phyloP scores from a whole-genome alignment of 2,329 filamentous ascomycete genomes.

The Trichoderma citrinoviride region DNA sequence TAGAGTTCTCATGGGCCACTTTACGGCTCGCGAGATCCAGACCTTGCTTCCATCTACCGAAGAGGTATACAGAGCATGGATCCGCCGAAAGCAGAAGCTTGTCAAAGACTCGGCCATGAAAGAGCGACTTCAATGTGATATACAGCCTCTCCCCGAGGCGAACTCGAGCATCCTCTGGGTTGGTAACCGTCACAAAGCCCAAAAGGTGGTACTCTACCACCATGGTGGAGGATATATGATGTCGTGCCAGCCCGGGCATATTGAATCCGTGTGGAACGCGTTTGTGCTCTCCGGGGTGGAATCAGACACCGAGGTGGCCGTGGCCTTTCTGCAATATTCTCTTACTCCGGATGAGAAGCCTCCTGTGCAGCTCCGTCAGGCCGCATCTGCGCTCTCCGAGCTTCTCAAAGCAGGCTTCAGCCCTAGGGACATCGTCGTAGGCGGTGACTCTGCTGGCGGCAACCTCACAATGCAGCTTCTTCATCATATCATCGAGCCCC shows the following conservation, averaged over 20 bases:
- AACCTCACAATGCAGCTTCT: conserved; percentile 37
- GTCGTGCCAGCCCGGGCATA: conserved; percentile 28
- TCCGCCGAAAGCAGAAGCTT: conserved; percentile 24
- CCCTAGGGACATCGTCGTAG: conserved; percentile 35
- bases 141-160: conserved; percentile 25
- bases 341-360: conserved; percentile 33
- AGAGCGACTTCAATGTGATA: conserved; percentile 23
- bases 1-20: conserved; percentile 24
- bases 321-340: conserved; percentile 38
- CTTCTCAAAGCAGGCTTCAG: conserved; percentile 32
- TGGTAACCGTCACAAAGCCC: conserved; percentile 29
- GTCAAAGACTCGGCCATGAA: conserved; percentile 19
- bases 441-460: conserved; percentile 40
- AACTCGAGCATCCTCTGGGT: conserved; percentile 31
- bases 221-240: conserved; percentile 32
- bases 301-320: conserved; percentile 29
- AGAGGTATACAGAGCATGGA: conserved; percentile 28
- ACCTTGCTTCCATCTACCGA: conserved; percentile 24
- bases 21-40: conserved; percentile 29
- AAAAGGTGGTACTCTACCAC: conserved; percentile 32
- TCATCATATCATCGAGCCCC: conserved; percentile 35
- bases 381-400: conserved; percentile 32
- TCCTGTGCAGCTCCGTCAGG: conserved; percentile 36
- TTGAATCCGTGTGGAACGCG: conserved; percentile 31
- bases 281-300: conserved; percentile 27